Base-by-base conservation (phyloP, 2,329 filamentous ascomycete genomes). In the Pseudogymnoascus sp. region DNA sequence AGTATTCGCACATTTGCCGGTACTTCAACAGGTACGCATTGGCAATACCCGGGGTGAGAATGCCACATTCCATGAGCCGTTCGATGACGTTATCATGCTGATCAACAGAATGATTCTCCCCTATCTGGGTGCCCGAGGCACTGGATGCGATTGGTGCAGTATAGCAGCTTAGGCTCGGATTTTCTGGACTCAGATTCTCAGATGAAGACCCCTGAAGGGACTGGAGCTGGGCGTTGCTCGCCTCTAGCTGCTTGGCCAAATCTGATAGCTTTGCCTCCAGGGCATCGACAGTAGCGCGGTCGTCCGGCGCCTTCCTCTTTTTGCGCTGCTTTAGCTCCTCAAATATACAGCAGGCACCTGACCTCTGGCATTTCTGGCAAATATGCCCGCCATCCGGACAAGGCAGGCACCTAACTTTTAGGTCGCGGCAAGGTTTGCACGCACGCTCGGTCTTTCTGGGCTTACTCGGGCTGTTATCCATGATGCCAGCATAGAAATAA, bases 1-100 rank as follows among this genome's bases (percentile, higher is more conserved):
- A 68, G 16, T 60, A 63, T 11, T 57, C 60, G 18, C 34, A 58
- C 60, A 67, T 67, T 32, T 34, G 16, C 28, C 28, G 47, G 47
- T 54, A 54, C 28, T 54, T 54, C 3, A 54, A 7, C 20, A 54
- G 2, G 47, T 20, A 54, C 25, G 9, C 47, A 54, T 32, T 32
- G 28, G 47, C 47, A 32, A 3, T 12, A 9, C 32, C 47, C 6
- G n/a, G 28, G 28, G 28, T 54, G 14, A 54, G 47, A 54, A 54
- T 18, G 20, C 47, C 47, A 6, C 47, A 54, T 14, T 28, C 11
- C 16, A 54, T 18, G 28, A 54, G 47, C 47, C 32, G 47, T 20
- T 54, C 28, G 18, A 54, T 34, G 14, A 20, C 9, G 43, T 50
- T 14, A 14, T 54, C 28, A 16, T 54, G 28, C 47, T 54, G 47